Percentiles rank a stretch among this genome's conserved stretches.
Evolutionary conservation across 208 protist species (phyloP).

Genomic region (Phytomonas sp.): DNA sequence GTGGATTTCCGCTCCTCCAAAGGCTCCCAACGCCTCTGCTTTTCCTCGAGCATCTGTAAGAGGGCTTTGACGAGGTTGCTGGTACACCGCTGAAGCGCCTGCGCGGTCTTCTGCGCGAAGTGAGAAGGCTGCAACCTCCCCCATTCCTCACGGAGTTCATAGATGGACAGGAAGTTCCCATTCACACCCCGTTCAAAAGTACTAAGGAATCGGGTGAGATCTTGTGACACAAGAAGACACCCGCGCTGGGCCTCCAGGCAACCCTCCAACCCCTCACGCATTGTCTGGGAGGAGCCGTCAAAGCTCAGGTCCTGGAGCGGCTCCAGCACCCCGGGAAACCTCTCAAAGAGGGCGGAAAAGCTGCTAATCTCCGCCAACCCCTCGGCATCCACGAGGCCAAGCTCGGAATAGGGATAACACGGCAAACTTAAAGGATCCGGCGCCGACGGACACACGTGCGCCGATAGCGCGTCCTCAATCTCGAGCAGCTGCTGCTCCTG

Average conservation of each 20-base stretch:
- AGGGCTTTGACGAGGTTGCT: conserved; percentile 24
- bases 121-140: conserved; percentile 29
- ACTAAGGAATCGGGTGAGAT: conserved; percentile 37
- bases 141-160: conserved; percentile 58
- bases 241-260: conserved; percentile 30
- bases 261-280: conserved; percentile 20
- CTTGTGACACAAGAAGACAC: conserved; percentile 21
- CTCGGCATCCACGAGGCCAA: background rate
- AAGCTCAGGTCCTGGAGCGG: conserved; percentile 35
- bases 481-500: conserved; percentile 38
- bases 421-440: conserved; percentile 26
- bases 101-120: conserved; percentile 24
- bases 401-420: background rate
- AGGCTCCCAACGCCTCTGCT: conserved; percentile 25
- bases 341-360: conserved; percentile 29
- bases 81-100: conserved; percentile 21
- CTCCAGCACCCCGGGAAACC: conserved; percentile 17
- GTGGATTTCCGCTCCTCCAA: conserved; percentile 3
- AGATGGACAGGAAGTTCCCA: conserved; percentile 20
- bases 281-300: conserved; percentile 23
- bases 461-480: conserved; percentile 44
- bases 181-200: conserved; percentile 49
- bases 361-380: background rate
- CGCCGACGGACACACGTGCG: conserved; percentile 41
- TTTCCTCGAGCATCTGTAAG: conserved; percentile 31